phyloP scores from a whole-genome alignment of 176 grass and related monocot species.

The Calamus simplicifolius region DNA sequence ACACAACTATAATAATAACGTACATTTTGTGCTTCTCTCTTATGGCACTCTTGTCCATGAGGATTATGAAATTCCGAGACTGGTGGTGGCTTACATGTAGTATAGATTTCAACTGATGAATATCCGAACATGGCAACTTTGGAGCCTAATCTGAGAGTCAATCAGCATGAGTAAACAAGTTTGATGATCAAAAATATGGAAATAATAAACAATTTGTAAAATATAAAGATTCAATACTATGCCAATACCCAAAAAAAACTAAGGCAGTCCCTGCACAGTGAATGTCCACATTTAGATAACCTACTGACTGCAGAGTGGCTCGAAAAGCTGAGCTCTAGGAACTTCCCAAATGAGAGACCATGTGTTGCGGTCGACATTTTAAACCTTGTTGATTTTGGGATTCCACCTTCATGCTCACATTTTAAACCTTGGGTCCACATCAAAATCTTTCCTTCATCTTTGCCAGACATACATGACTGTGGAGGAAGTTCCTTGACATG shows the following conservation, averaged over 20 bases:
- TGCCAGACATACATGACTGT: conserved; percentile 40
- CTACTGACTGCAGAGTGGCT: conserved; percentile 63
- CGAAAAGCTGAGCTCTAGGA: conserved; percentile 90
- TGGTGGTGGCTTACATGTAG: conserved; percentile 59
- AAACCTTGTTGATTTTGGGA: conserved; percentile 48
- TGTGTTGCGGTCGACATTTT: conserved; percentile 56
- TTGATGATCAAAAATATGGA: neutral
- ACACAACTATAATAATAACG: neutral
- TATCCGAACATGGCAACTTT: conserved; percentile 87
- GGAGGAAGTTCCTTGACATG: conserved; percentile 45
- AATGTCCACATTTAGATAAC: conserved; percentile 76
- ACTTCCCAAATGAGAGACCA: conserved; percentile 85
- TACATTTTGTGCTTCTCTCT: conserved; percentile 59
- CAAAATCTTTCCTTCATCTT: conserved; percentile 75
- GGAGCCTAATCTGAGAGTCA: conserved; percentile 63
- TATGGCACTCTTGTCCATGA: conserved; percentile 41
- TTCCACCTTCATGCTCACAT: conserved; percentile 60
- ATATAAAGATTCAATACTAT: neutral
- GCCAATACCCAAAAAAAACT: conserved; percentile 76
- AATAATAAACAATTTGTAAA: neutral
- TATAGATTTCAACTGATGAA: conserved; percentile 67
- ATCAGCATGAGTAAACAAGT: neutral
- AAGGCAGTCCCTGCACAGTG: conserved; percentile 72
- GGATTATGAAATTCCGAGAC: conserved; percentile 57
- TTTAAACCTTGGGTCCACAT: conserved; percentile 87